These are phyloP conservation scores for Neurospora intermedia DNA, from an alignment of 495 filamentous ascomycete genomes.

Conservation along the genomic window DNA sequence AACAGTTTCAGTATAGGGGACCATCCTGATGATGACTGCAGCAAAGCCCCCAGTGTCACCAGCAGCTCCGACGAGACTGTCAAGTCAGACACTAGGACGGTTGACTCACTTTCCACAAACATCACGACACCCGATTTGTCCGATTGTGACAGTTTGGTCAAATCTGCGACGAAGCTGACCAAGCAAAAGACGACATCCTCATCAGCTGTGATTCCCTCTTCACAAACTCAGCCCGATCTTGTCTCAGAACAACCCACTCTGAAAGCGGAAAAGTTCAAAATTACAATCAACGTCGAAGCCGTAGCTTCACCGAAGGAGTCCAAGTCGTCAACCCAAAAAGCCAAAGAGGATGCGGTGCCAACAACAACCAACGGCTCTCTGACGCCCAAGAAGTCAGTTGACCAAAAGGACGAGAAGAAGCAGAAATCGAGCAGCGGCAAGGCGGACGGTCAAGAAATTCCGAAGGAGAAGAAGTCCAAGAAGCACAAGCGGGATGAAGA, in stretches of 20 bases:
- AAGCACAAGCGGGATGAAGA: constrained; percentile 3
- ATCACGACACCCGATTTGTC: constrained; percentile 1
- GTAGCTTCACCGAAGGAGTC: background rate
- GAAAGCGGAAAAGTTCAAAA: background rate
- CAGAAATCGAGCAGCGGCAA: background rate
- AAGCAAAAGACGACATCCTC: background rate
- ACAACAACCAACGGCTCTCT: background rate
- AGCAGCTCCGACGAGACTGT: constrained; percentile 3
- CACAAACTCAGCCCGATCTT: background rate
- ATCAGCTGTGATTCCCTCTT: background rate
- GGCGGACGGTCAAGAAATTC: background rate
- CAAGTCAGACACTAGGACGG: background rate
- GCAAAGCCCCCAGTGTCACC: background rate
- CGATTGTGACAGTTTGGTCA: background rate
- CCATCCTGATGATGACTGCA: background rate
- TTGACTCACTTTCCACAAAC: background rate
- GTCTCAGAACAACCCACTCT: background rate
- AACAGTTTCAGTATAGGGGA: background rate
- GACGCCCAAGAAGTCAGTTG: background rate
- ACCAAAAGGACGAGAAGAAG: background rate
- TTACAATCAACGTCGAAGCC: background rate
- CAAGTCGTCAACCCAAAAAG: background rate
- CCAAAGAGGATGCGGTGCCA: background rate
- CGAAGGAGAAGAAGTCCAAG: background rate
- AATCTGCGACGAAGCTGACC: background rate